These are phyloP conservation scores for Pontederia paniculata DNA, from an alignment of 176 grass and related monocot genomes.

Conservation along the genomic window DNA sequence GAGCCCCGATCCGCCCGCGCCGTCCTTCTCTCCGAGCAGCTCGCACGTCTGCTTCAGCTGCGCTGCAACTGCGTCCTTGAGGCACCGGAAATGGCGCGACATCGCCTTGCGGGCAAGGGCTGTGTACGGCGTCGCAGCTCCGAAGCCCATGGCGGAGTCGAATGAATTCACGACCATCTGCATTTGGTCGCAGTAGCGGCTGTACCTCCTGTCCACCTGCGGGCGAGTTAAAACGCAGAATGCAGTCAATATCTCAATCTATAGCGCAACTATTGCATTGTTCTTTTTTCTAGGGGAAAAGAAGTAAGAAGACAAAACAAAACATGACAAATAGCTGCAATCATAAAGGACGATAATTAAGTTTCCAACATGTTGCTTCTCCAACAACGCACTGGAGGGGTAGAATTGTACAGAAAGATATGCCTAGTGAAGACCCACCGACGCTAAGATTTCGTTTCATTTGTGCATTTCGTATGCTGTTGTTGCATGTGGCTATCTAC, in stretches of 20 bases:
- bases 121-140: constrained; percentile 92
- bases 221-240: constrained; percentile 7
- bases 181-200: constrained; percentile 99
- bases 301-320: too few relatives aligned
- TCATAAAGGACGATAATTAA: too few relatives aligned
- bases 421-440: background rate
- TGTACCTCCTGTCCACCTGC: constrained; percentile 98
- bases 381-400: background rate
- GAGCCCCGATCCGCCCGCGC: constrained; percentile 52
- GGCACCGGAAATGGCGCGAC: constrained; percentile 98
- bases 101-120: constrained; percentile 95
- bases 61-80: constrained; percentile 73
- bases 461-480: too few relatives aligned
- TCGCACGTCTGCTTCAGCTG: constrained; percentile 71
- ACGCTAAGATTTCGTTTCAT: too few relatives aligned
- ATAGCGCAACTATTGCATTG: too few relatives aligned
- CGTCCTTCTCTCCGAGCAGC: constrained; percentile 80
- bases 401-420: background rate
- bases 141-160: constrained; percentile 97
- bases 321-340: too few relatives aligned
- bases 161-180: constrained; percentile 99
- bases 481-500: too few relatives aligned
- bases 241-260: too few relatives aligned
- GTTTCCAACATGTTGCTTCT: too few relatives aligned
- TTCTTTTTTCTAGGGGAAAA: too few relatives aligned